Conservation (phyloP, 495 filamentous ascomycete species). For the Saxophila tyrrhenica region DNA sequence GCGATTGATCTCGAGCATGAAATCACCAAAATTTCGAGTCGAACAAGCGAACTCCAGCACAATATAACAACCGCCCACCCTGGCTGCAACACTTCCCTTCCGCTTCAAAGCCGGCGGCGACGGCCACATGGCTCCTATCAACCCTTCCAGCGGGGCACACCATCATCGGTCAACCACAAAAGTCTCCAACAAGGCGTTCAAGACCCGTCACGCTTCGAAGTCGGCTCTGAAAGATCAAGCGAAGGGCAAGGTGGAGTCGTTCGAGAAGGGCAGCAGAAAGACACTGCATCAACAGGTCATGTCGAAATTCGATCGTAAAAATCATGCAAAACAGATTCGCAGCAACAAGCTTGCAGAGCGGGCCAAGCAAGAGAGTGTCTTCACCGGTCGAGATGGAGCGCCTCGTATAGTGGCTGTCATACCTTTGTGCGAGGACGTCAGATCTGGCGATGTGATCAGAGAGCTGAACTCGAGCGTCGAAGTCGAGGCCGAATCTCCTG, state of each 20-base stretch:
- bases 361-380: constrained; percentile 61
- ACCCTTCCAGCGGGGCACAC: constrained; percentile 40
- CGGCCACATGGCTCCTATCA: constrained; percentile 47
- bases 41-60: not conserved
- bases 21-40: not conserved
- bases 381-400: constrained; percentile 71
- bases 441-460: constrained; percentile 53
- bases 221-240: constrained; percentile 64
- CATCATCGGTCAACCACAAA: constrained; percentile 91
- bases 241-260: constrained; percentile 62
- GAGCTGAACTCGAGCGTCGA: constrained; percentile 70
- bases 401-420: constrained; percentile 87
- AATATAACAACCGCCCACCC: not conserved
- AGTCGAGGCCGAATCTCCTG: constrained; percentile 52
- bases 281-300: constrained; percentile 92
- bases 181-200: constrained; percentile 73
- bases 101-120: constrained; percentile 74
- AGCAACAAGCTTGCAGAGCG: constrained; percentile 70
- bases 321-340: constrained; percentile 82
- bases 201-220: constrained; percentile 82
- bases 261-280: constrained; percentile 54
- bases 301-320: constrained; percentile 89
- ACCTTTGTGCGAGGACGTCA: constrained; percentile 62
- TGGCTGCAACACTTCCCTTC: constrained; percentile 56
- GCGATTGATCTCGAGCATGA: not conserved